Base-by-base conservation (phyloP, 140 eudicot genomes). In the Senecio squalidus region DNA sequence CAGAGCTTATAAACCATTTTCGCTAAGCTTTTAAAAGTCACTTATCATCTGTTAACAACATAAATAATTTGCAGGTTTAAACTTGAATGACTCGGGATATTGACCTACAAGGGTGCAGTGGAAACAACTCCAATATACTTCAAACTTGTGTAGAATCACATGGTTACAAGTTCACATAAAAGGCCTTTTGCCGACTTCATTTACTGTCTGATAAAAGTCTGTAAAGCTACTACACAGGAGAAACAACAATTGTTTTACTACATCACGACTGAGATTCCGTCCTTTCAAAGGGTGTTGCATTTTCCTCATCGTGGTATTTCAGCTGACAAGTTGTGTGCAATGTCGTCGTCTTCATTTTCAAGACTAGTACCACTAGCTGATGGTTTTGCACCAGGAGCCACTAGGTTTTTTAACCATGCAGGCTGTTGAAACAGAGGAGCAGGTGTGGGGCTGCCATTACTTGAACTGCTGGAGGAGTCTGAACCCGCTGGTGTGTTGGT, bases 351-450 rank as follows among this genome's bases (percentile, higher is more conserved):
- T 1, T 63, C 63, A 58, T 64, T 71, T 46, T 79, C 84, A 30
- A 78, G 62, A 10, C n/a, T n/a, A n/a, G 74, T 63, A 50, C 75
- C 55, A 60, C 92, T 80, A 47, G 69, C 60, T 9, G 95, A 80
- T 20, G 93, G 93, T 74, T 77, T 86, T 40, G 80, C 84, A 40
- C 95, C 95, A 14, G 79, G 64, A 9, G 87, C 41, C 52, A 80
- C 72, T 49, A 86, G 78, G 72, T 80, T 83, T 68, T 78, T 78
- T 49, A 86, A 78, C 95, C 95, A 86, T 34, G 77, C 31, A 22
- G 69, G 83, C 60, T 60, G 75, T 30, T 86, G 87, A 51, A 80
- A 62, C 43, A 63, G 62, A 16, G 84, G 78, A 21, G n/a, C n/a
- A n/a, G n/a, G n/a, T n/a, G 17, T 50, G 25, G 81, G 77, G 20